Percentiles rank a stretch among this genome's conserved stretches.
phyloP scores from a whole-genome alignment of 1,284 basidiomycete species.

The Naganishia cerealis region DNA sequence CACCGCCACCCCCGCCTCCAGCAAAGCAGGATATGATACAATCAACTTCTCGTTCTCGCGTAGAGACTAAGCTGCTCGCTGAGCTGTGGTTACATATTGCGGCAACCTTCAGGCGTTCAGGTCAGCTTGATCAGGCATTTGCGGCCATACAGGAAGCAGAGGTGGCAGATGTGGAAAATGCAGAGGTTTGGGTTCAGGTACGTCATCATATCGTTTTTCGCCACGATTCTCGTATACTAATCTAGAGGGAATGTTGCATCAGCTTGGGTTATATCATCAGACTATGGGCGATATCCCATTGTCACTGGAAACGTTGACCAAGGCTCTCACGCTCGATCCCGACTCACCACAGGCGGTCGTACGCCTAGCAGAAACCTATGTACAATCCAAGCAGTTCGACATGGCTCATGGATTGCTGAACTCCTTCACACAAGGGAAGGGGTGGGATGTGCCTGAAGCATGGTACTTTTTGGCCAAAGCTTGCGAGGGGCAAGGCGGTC shows the following conservation, averaged over 20 bases:
- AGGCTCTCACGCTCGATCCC: slow-evolving; percentile 74
- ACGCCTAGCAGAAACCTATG: slow-evolving; percentile 71
- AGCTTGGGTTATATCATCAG: slow-evolving; percentile 76
- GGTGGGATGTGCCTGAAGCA: slow-evolving; percentile 86
- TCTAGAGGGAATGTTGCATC: not conserved
- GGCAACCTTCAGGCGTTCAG: slow-evolving; percentile 84
- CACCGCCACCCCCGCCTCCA: slow-evolving; percentile 40
- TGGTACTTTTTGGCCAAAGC: slow-evolving; percentile 86
- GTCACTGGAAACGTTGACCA: slow-evolving; percentile 74
- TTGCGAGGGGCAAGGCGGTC: slow-evolving; percentile 69
- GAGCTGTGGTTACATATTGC: slow-evolving; percentile 91
- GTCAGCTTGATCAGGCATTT: slow-evolving; percentile 83
- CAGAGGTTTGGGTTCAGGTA: slow-evolving; percentile 92
- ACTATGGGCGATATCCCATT: slow-evolving; percentile 46
- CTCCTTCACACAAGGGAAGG: slow-evolving; percentile 56
- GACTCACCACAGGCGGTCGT: slow-evolving; percentile 74
- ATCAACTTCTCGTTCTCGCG: slow-evolving; percentile 56
- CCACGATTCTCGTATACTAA: slow-evolving; percentile 14
- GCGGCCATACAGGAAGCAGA: slow-evolving; percentile 95
- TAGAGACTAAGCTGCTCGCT: slow-evolving; percentile 72
- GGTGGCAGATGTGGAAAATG: slow-evolving; percentile 77
- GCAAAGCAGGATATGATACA: not conserved
- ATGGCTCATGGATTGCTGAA: slow-evolving; percentile 67
- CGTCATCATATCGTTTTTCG: slow-evolving; percentile 38
- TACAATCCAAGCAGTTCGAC: slow-evolving; percentile 61